Percentiles rank a stretch among this genome's conserved stretches.
Conservation (phyloP, 2,329 filamentous ascomycete genomes). For the Ilyonectria robusta region DNA sequence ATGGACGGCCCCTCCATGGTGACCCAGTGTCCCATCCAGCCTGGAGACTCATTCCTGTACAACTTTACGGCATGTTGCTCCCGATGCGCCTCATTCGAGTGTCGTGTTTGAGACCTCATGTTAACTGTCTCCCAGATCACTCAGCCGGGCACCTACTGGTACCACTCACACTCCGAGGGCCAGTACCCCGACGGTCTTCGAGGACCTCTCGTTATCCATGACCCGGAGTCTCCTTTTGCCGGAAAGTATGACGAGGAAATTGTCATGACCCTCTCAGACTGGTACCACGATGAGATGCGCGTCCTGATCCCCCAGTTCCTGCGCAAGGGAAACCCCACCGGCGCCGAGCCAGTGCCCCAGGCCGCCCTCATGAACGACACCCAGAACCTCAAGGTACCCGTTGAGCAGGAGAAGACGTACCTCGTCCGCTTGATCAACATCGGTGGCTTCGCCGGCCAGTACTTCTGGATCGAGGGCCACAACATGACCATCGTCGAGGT, state of each 20-base stretch:
- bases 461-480: slow-evolving; percentile 77
- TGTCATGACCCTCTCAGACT: slow-evolving; percentile 77
- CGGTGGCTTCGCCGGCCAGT: slow-evolving; percentile 78
- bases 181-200: slow-evolving; percentile 81
- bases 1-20: slow-evolving; percentile 81
- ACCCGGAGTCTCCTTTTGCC: slow-evolving; percentile 70
- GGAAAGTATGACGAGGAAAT: slow-evolving; percentile 74
- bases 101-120: neutral
- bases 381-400: slow-evolving; percentile 68
- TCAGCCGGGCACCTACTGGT: slow-evolving; percentile 85
- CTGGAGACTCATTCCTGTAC: slow-evolving; percentile 77
- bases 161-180: slow-evolving; percentile 77
- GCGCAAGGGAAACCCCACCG: slow-evolving; percentile 68
- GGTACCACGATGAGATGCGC: slow-evolving; percentile 75
- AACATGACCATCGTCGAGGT: slow-evolving; percentile 80
- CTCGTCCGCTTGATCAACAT: slow-evolving; percentile 69
- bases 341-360: slow-evolving; percentile 77
- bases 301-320: slow-evolving; percentile 64
- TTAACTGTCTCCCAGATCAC: slow-evolving; percentile 57
- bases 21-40: slow-evolving; percentile 76
- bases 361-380: slow-evolving; percentile 81
- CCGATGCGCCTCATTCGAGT: neutral
- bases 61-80: slow-evolving; percentile 71
- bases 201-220: slow-evolving; percentile 75
- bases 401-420: slow-evolving; percentile 75